Evolutionary conservation across 192 early-diverging fungal species (phyloP), one percentile per base, ranked within the genome.

Genomic region (Borealophlyctis nickersoniae): DNA sequence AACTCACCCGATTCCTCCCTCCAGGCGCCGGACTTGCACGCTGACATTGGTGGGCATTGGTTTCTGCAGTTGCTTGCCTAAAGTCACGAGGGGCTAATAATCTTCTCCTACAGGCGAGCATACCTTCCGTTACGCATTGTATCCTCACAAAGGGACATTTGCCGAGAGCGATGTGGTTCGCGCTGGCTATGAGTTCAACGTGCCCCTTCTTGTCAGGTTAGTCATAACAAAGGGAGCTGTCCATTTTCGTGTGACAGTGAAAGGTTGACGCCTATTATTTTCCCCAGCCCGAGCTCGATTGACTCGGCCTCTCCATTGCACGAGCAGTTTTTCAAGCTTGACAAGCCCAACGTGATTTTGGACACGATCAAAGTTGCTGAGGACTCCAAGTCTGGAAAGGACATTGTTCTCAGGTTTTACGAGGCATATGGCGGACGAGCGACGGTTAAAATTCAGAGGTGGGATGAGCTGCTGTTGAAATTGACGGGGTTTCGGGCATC

Each of bases 351-450:
- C 58, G 81, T 97, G 16, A 84, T 99, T 22, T 69, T 99, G 50
- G 95, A 99, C 62, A 91, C 91, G 0, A 77, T 99, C 63, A 99
- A 99, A 75, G 67, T 79, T 9, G 89, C 97, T 1, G 95, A 99
- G 69, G 62, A 56, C 29, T 22, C 36, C 32, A 48, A 36, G 14
- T 53, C 30, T 0, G 62, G 56, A 3, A 71, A 83, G n/a, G 72
- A 78, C 33, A 65, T 99, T 11, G 71, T 98, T 36, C 58, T 99
- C 23, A 78, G 97, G 31, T 60, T 99, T 27, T 95, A 94, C 66
- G 95, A 99, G 75, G 83, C 93, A 0, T 92, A 86, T 70, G 96
- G 97, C 26, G 94, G 94, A 0, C 89, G 89, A 22, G 89, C 88
- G 3, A 73, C 49, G 32, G 82, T 80, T 28, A 69, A 48, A 7